Conservation (phyloP, 345 rosid species). For the Eucalyptus sp. region DNA sequence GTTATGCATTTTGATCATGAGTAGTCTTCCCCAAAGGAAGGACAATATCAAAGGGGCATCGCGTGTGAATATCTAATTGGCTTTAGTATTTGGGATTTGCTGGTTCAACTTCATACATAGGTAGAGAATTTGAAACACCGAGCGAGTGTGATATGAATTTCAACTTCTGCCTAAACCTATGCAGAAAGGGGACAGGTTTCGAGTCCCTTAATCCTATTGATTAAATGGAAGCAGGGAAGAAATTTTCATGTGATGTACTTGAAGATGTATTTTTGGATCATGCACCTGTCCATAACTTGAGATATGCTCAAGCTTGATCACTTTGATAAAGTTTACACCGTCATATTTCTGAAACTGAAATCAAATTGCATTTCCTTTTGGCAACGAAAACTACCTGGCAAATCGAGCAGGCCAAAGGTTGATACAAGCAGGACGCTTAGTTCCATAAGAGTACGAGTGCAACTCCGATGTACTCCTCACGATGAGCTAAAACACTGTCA, state of each 20-base stretch:
- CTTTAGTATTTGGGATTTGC: background rate
- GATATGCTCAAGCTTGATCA: no score
- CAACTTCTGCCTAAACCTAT: background rate
- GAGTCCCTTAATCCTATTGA: background rate
- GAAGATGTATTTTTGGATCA: no score
- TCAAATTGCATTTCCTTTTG: no score
- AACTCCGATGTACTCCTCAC: fast-evolving
- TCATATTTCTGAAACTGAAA: no score
- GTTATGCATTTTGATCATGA: background rate
- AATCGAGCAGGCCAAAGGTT: no score
- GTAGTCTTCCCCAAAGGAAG: background rate
- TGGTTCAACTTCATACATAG: background rate
- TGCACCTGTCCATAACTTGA: no score
- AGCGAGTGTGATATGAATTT: background rate
- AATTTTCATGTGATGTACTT: no score
- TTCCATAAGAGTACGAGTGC: no score
- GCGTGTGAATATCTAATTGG: background rate
- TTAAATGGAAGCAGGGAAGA: background rate
- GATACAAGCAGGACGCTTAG: no score
- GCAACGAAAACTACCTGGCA: no score
- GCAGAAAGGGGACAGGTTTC: background rate
- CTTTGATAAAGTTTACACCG: no score
- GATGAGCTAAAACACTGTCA: no score
- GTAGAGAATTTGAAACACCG: background rate
- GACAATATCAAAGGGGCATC: background rate